Evolutionary conservation across 2,329 filamentous ascomycete genomes (phyloP), one percentile per base, ranked within the genome.

Genomic region (Colletotrichum incanum): DNA sequence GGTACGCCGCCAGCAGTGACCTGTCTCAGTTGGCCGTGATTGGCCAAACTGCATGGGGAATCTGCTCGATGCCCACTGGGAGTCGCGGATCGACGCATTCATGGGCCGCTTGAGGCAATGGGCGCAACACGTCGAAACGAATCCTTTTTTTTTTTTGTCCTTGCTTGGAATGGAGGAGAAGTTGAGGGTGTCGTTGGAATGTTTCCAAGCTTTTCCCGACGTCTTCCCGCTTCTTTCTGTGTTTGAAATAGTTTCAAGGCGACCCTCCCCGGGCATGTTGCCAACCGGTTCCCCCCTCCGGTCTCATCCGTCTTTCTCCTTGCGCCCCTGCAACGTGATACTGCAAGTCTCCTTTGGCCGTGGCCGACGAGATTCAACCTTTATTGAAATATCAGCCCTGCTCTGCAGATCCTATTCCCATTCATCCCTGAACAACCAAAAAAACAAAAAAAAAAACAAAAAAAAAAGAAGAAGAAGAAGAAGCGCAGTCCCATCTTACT

Each of bases 111-210:
- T 67, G 68, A 71, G 16, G 68, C 64, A 71, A 28, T 45, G 47
- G 43, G 49, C 68, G 64, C 68, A 67, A 58, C 68, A 71, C 68
- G 26, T 37, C 64, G 64, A 62, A 67, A 67, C 68, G 39, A 56
- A 66, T 11, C 20, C 45, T 28, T 49, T 43, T 39, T 34, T 47
- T 3, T 47, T n/a, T 18, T 34, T 47, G 26, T 39, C n/a, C 9
- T 3, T 23, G 23, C 43, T 43, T 65, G 43, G 31, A 16, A 59
- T 34, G 28, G 31, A 56, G 16, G 23, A 64, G 49, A 64, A 58
- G 66, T 59, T 43, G 28, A n/a, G 37, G 23, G 18, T 41, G 52
- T 2, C 28, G 37, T 58, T 31, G 45, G 2, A 31, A 39, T 37
- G 34, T 58, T 58, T 50, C 66, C 49, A 16, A 52, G 7, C 6